A percentile compares a stretch with the other conserved stretches of the same genome.
Conservation (phyloP, 2,329 filamentous ascomycete genomes). For the Paecilomyces variotii region DNA sequence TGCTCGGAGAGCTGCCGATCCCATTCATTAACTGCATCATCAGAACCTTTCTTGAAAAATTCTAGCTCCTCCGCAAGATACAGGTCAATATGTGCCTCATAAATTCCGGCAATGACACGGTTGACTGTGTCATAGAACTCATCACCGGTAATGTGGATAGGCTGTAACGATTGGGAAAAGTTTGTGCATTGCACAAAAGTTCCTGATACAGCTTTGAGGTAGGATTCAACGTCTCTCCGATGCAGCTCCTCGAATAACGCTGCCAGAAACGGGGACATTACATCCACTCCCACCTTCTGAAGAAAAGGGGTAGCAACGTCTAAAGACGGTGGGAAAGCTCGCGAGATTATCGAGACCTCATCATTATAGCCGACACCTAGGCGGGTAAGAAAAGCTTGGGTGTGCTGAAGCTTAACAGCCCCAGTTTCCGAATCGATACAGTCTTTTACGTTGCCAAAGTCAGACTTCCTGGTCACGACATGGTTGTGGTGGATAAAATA, state of each 20-base stretch:
- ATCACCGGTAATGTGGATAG: conserved; percentile 52
- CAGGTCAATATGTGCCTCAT: conserved; percentile 87
- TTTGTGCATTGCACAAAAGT: conserved; percentile 79
- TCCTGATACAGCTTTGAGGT: conserved; percentile 77
- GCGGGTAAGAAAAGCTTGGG: conserved; percentile 69
- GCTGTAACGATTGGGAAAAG: conserved; percentile 63
- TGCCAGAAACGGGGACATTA: conserved; percentile 77
- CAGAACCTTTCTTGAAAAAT: conserved; percentile 68
- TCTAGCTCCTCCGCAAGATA: conserved; percentile 90
- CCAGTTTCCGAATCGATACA: conserved; percentile 65
- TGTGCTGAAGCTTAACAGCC: conserved; percentile 69
- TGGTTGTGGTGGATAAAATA: conserved; percentile 85
- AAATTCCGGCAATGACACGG: conserved; percentile 61
- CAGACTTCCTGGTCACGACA: conserved; percentile 64
- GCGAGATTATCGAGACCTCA: conserved; percentile 69
- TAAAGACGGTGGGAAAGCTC: conserved; percentile 66
- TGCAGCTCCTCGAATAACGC: conserved; percentile 82
- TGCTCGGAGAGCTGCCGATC: conserved; percentile 87
- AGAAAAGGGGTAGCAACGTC: conserved; percentile 70
- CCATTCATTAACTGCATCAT: conserved; percentile 73
- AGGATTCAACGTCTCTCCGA: conserved; percentile 63
- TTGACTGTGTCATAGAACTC: conserved; percentile 59
- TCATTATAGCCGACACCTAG: conserved; percentile 72
- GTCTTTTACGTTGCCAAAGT: conserved; percentile 67
- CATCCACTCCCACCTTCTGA: conserved; percentile 72